phyloP scores from a whole-genome alignment of 1,139 yeast species.

The Meyerozyma athensensis region DNA sequence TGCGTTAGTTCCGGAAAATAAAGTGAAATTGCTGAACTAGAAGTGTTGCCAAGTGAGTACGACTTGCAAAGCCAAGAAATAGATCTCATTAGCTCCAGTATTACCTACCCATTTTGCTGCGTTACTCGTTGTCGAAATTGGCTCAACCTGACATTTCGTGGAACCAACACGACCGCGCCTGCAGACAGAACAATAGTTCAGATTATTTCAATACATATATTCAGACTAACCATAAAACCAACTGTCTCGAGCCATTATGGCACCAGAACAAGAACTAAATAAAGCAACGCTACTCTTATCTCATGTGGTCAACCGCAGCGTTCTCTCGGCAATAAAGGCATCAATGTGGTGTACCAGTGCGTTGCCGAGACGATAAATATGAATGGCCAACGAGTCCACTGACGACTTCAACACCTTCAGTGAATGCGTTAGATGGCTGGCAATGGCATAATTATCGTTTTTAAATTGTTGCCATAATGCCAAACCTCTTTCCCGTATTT shows the following conservation, averaged over 20 bases:
- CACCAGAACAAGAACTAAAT: not conserved
- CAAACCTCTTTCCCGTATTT: not conserved
- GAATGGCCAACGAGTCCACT: not conserved
- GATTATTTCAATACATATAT: not conserved
- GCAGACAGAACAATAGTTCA: too few relatives aligned
- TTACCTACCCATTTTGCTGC: not conserved
- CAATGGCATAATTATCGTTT: not conserved
- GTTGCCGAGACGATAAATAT: not conserved
- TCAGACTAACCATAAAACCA: slow-evolving; percentile 1
- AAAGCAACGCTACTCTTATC: not conserved
- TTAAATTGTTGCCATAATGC: not conserved
- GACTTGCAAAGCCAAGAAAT: too few relatives aligned
- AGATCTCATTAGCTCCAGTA: too few relatives aligned
- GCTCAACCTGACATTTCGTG: not conserved
- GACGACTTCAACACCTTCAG: not conserved
- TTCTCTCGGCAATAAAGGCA: not conserved
- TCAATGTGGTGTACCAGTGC: not conserved
- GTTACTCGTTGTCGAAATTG: slow-evolving; percentile 1
- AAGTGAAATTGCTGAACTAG: too few relatives aligned
- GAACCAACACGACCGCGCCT: slow-evolving; percentile 1
- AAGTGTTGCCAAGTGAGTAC: too few relatives aligned
- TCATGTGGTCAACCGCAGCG: not conserved
- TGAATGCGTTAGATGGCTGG: not conserved
- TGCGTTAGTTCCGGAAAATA: too few relatives aligned
- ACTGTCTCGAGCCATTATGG: too few relatives aligned